Base-by-base conservation (phyloP, 2,329 filamentous ascomycete species). In the Talaromyces sp. region DNA sequence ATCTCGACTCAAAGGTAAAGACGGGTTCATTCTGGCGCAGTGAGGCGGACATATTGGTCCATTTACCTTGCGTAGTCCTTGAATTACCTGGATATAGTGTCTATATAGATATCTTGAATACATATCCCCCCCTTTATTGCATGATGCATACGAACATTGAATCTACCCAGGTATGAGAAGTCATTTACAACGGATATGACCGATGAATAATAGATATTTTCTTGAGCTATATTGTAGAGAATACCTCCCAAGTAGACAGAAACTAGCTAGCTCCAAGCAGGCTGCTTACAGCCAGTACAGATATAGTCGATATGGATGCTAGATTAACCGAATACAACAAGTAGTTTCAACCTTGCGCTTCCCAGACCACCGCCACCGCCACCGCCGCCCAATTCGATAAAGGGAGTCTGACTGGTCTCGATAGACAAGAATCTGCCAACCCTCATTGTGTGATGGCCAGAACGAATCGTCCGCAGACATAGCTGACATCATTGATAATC, bases 241-340 rank as follows among this genome's bases (percentile, higher is more conserved):
- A 54, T 54, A 56, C 53, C 53, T 56, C 31, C 53, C 25, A 56
- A 36, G 31, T 38, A 56, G 53, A 36, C 31, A 34, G 27, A 54
- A 54, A 56, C 53, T 56, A 56, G 31, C 53, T 38, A 13, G 31
- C 53, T 56, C 31, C 53, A 56, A 56, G 3, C 19, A 56, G 31
- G 31, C 31, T 22, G 31, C 31, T 56, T 22, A 38, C 53, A 38
- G 53, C 53, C 53, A 38, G 53, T 56, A 56, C 53, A 56, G 31
- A 56, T 38, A 19, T 56, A 22, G n/a, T 17, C 15, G 31, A 15
- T 56, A 36, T 56, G 53, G 31, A 56, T 54, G 47, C 60, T 54
- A 40, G 60, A 53, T 54, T 54, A 53, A 54, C 25, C 60, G 34
- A 38, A 54, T 40, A 62, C 60, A 54, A 51, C 43, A 40, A 19